Percentiles rank a stretch among this genome's conserved stretches.
phyloP scores from a whole-genome alignment of 805 yeast species.

The Scheffersomyces ergatensis region DNA sequence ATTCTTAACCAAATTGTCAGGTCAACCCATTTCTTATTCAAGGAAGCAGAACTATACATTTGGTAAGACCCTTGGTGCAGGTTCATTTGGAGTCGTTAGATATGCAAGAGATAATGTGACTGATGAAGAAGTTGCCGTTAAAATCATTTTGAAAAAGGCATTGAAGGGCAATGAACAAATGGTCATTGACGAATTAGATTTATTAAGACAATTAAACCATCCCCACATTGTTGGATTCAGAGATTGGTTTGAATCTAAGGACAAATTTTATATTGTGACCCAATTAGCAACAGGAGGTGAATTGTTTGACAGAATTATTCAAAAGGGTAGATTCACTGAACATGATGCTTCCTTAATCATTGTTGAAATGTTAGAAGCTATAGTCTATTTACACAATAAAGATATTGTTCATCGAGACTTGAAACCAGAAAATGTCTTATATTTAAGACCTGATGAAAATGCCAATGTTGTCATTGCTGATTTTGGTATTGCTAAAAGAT shows the following conservation, averaged over 20 bases:
- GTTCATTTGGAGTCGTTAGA: conserved; percentile 90
- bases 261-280: conserved; percentile 89
- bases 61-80: conserved; percentile 88
- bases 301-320: conserved; percentile 80
- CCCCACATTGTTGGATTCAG: conserved; percentile 86
- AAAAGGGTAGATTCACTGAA: conserved; percentile 83
- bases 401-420: conserved; percentile 92
- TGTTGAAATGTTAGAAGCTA: conserved; percentile 72
- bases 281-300: conserved; percentile 97
- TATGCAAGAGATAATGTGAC: conserved; percentile 55
- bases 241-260: conserved; percentile 92
- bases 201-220: conserved; percentile 68
- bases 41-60: conserved; percentile 71
- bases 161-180: conserved; percentile 74
- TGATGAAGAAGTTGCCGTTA: conserved; percentile 79
- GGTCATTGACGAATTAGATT: conserved; percentile 73
- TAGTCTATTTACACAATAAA: conserved; percentile 69
- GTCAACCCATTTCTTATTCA: conserved; percentile 69
- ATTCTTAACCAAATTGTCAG: conserved; percentile 54
- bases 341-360: conserved; percentile 78
- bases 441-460: conserved; percentile 50
- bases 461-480: conserved; percentile 87
- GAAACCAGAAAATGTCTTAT: conserved; percentile 90
- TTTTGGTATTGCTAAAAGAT: conserved; percentile 88
- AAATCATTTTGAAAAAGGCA: conserved; percentile 83